Evolutionary conservation across 768 basidiomycete species (phyloP).

Genomic region (Candolleomyces eurysporus): DNA sequence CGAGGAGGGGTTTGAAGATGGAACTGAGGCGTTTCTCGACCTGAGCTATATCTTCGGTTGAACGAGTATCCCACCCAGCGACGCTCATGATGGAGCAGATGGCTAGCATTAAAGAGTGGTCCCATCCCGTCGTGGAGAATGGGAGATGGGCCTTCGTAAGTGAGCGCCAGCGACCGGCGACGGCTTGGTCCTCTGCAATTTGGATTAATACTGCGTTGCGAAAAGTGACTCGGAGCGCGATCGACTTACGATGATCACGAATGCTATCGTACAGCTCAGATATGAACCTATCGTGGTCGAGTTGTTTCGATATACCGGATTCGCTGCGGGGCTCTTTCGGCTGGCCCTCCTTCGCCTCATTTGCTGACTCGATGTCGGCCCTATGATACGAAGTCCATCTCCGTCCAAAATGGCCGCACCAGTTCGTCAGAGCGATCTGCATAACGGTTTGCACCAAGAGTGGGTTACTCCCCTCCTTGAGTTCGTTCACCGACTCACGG

Average conservation of each 20-base stretch:
- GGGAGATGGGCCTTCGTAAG: conserved; percentile 24
- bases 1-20: conserved; percentile 25
- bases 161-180: conserved; percentile 44
- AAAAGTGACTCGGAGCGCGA: conserved; percentile 37
- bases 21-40: conserved; percentile 22
- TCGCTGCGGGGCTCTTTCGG: conserved; percentile 6
- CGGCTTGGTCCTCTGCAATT: conserved; percentile 38
- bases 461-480: background rate
- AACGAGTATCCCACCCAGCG: background rate
- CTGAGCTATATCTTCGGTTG: conserved; percentile 7
- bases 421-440: conserved; percentile 1
- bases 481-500: background rate
- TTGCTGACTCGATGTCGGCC: background rate
- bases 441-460: conserved; percentile 6
- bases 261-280: conserved; percentile 30
- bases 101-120: background rate
- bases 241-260: conserved; percentile 37
- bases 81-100: background rate
- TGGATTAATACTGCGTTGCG: background rate
- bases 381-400: background rate
- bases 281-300: conserved; percentile 17
- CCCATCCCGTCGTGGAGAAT: conserved; percentile 12
- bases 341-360: background rate
- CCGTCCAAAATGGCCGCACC: background rate
- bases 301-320: conserved; percentile 16